Evolutionary conservation across 257 asterid genomes (phyloP), one percentile per base, ranked within the genome.

Genomic region (Parsonsia alboflavescens): DNA sequence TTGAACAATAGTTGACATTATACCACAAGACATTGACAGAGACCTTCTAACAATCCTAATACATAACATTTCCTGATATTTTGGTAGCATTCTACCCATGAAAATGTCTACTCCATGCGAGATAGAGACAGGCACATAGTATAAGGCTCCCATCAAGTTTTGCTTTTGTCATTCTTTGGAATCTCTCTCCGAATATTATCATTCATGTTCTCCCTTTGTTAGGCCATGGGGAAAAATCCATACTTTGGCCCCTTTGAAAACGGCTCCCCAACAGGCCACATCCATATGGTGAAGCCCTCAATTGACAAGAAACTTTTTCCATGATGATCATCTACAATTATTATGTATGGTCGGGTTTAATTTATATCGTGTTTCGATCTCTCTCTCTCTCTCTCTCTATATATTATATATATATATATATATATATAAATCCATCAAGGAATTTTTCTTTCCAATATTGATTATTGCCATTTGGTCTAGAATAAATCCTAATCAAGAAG

Each of bases 211-310:
- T 19, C 57, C 67, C 8, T 39, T 73, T 61, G 61, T 49, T 61
- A 73, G 61, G 70, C 70, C 70, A 4, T 10, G 19, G 16, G 26
- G 15, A 21, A 8, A 4, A 28, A 22, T 33, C 16, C 17, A 48
- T 49, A 49, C 19, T 62, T 33, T 71, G 76, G 50, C 49, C 52
- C 73, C 58, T 39, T 24, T 39, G 24, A 53, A 41, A 49, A 28
- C 66, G 26, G 44, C 44, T 41, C 33, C 16, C 72, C 50, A 50
- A 6, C 54, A 65, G 24, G 28, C 3, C 77, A 78, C 46, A 67
- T 57, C 58, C 71, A 57, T 73, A 11, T 21, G 10, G 50, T 49
- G 48, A 75, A 46, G 53, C 45, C 44, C 73, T 68, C 15, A n/a
- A 68, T 39, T 78, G 52, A 48, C 71, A 58, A 11, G 8, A 62